phyloP scores from a whole-genome alignment of 2,329 filamentous ascomycete species.

The Anisogramma anomala region DNA sequence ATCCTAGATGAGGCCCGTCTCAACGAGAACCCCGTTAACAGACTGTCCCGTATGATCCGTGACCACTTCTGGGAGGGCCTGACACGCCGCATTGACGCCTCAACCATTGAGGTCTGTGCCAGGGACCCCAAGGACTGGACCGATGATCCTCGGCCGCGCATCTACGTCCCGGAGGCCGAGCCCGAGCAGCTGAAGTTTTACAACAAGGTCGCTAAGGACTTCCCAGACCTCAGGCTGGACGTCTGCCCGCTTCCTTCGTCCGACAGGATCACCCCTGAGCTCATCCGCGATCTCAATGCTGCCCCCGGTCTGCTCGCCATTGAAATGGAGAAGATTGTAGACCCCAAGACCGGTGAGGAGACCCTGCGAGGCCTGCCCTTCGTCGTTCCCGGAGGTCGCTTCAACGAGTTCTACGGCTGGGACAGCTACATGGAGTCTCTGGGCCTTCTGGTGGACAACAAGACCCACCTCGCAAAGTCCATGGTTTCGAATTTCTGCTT shows the following conservation, averaged over 20 bases:
- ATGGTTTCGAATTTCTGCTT: conserved; percentile 98
- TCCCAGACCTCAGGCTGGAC: conserved; percentile 77
- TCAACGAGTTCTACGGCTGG: conserved; percentile 98
- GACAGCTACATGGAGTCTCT: conserved; percentile 98
- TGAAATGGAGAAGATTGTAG: conserved; percentile 66
- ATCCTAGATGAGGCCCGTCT: conserved; percentile 82
- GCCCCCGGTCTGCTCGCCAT: conserved; percentile 84
- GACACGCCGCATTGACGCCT: conserved; percentile 80
- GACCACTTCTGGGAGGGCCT: conserved; percentile 89
- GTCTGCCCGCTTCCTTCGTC: conserved; percentile 63
- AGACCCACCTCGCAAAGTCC: conserved; percentile 75
- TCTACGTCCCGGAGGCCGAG: conserved; percentile 77
- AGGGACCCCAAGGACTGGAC: conserved; percentile 90
- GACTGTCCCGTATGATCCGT: conserved; percentile 74
- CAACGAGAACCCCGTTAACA: conserved; percentile 88
- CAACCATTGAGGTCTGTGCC: conserved; percentile 74
- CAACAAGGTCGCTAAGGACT: conserved; percentile 60
- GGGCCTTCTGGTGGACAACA: conserved; percentile 74
- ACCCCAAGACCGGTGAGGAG: conserved; percentile 56
- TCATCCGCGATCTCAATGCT: conserved; percentile 71
- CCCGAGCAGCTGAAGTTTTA: conserved; percentile 90
- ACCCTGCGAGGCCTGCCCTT: conserved; percentile 76
- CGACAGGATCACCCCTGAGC: conserved; percentile 60
- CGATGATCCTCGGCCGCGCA: conserved; percentile 72
- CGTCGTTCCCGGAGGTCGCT: conserved; percentile 91